phyloP scores from a whole-genome alignment of 1,139 yeast species.

The Zygosaccharomyces sapae region DNA sequence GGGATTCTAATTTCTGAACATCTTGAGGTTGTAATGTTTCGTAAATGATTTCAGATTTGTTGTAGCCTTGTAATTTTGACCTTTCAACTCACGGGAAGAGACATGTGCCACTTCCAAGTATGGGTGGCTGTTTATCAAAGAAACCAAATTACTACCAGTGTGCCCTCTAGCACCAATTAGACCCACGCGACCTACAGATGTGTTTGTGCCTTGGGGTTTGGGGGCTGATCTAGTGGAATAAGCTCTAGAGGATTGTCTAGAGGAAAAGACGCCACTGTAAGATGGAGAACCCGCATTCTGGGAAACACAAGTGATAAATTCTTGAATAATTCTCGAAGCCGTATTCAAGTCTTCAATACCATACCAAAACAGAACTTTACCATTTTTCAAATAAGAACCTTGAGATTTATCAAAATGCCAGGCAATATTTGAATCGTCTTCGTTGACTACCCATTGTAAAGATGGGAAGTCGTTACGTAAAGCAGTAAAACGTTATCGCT shows the following conservation, averaged over 20 bases:
- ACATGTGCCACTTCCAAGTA: conserved; percentile 84
- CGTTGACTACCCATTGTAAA: conserved; percentile 85
- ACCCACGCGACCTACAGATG: conserved; percentile 66
- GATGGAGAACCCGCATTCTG: conserved; percentile 15
- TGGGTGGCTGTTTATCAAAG: conserved; percentile 82
- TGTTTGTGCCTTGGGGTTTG: conserved; percentile 65
- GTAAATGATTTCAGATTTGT: conserved; percentile 72
- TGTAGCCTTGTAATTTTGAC: conserved; percentile 85
- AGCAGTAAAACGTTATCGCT: conserved; percentile 89
- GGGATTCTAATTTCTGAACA: conserved; percentile 68
- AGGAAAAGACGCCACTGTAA: conserved; percentile 36
- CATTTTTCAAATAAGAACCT: conserved; percentile 85
- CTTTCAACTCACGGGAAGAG: conserved; percentile 90
- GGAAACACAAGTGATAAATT: conserved; percentile 46
- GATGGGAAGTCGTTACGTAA: conserved; percentile 68
- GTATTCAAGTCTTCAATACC: conserved; percentile 67
- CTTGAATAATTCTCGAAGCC: conserved; percentile 61
- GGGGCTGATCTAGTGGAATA: conserved; percentile 53
- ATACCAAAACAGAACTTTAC: conserved; percentile 91
- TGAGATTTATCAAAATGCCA: conserved; percentile 94
- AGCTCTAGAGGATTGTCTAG: conserved; percentile 35
- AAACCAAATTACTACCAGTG: conserved; percentile 90
- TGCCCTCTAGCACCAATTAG: conserved; percentile 97
- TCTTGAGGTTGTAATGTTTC: conserved; percentile 87
- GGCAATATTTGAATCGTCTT: conserved; percentile 82